Evolutionary conservation across 1,139 yeast species (phyloP).

Genomic region (Geotrichum histeridarum): DNA sequence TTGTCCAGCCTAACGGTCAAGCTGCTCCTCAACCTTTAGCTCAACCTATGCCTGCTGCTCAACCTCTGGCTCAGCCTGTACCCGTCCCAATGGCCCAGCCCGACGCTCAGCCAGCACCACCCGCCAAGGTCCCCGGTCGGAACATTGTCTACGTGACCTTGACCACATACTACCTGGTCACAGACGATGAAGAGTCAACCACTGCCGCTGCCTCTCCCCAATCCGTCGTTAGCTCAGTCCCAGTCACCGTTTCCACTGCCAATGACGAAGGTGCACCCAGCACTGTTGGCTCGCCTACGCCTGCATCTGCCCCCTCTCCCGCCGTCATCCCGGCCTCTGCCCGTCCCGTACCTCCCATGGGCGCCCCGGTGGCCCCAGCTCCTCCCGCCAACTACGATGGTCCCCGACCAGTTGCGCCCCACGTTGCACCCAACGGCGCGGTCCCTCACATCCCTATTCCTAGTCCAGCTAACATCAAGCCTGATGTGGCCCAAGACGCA

Average conservation of each 20-base stretch:
- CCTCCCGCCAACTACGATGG: background rate
- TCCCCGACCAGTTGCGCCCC: background rate
- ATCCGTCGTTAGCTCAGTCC: background rate
- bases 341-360: background rate
- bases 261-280: background rate
- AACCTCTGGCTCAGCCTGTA: no score
- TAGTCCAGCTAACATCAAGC: background rate
- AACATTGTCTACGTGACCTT: conserved; percentile 4
- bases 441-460: background rate
- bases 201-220: background rate
- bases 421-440: conserved; percentile 1
- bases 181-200: background rate
- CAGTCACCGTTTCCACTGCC: background rate
- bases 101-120: background rate
- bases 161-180: conserved; percentile 5
- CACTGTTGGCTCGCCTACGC: background rate
- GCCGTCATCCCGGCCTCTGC: background rate
- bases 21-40: background rate
- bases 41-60: background rate
- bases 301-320: background rate
- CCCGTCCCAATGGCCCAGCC: background rate
- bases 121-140: background rate
- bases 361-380: background rate
- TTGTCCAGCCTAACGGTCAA: background rate
- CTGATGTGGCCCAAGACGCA: background rate